Conservation (phyloP, 2,329 filamentous ascomycete genomes). For the Leptographium procerum region DNA sequence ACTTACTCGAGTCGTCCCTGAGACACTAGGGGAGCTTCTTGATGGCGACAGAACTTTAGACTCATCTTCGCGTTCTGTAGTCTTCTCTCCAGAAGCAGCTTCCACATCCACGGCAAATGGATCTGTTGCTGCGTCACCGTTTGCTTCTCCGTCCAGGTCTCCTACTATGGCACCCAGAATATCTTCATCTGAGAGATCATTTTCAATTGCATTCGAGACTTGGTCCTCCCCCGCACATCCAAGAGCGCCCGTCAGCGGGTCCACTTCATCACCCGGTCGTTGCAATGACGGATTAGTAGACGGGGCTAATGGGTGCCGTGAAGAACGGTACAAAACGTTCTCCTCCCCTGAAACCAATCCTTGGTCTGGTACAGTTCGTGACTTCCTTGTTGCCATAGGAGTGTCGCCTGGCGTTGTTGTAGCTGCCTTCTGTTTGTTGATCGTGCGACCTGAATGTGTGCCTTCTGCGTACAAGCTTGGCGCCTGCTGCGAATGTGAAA, state of each 20-base stretch:
- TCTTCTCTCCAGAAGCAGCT: constrained; percentile 72
- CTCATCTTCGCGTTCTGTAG: constrained; percentile 84
- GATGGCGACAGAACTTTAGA: constrained; percentile 75
- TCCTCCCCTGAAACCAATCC: constrained; percentile 34
- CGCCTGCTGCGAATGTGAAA: neutral
- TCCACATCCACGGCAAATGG: constrained; percentile 87
- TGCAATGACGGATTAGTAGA: constrained; percentile 39
- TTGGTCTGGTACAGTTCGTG: constrained; percentile 31
- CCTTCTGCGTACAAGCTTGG: neutral
- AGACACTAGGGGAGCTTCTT: constrained; percentile 35
- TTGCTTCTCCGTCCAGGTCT: constrained; percentile 75
- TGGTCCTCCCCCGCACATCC: constrained; percentile 92
- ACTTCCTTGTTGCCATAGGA: constrained; percentile 15
- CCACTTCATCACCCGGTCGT: constrained; percentile 44
- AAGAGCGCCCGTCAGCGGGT: constrained; percentile 56
- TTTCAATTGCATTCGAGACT: constrained; percentile 56
- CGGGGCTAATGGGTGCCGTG: constrained; percentile 43
- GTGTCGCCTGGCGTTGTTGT: constrained; percentile 10
- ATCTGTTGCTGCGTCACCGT: constrained; percentile 59
- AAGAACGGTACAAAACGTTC: constrained; percentile 47
- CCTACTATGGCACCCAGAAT: constrained; percentile 82
- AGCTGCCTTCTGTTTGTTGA: constrained; percentile 25
- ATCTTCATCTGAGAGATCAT: constrained; percentile 52
- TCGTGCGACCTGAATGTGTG: constrained; percentile 30
- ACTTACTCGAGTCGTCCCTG: constrained; percentile 15